Evolutionary conservation across 768 basidiomycete species (phyloP), one percentile per base, ranked within the genome.

Genomic region (Tylopilus balloui): DNA sequence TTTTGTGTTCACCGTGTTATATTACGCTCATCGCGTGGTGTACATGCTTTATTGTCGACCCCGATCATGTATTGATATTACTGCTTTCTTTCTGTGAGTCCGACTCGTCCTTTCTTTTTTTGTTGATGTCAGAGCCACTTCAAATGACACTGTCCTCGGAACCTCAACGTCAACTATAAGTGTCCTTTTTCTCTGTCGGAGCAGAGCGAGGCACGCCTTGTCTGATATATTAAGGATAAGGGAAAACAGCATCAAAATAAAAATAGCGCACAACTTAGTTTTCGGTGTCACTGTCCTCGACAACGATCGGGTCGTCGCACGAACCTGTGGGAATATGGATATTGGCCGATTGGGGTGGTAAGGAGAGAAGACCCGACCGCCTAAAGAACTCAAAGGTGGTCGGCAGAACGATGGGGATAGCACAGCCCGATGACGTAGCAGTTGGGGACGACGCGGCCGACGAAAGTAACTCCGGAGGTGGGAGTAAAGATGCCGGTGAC

Each of bases 241-340:
- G 28, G 19, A 31, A 37, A 19, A 45, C 0, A 40, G 24, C 13
- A 42, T 8, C 7, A 41, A 23, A 24, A 44, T 34, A 34, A 52
- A 37, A 39, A 47, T 42, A 40, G 35, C 14, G n/a, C 10, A 17
- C 20, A 40, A 36, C 37, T 53, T 38, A 60, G 24, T 44, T 6
- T 37, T 57, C 62, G 12, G 38, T 46, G 13, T 54, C 55, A 51
- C 48, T 56, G 36, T 67, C 60, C 34, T 56, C 58, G 20, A 61
- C 28, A 23, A 64, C n/a, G 15, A 65, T 66, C 27, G 65, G 62
- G 23, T 60, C 53, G 29, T 20, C 49, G 45, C 29, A 32, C 2
- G 57, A 54, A 34, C 63, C 62, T 9, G 39, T 51, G 19, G 40
- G 34, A n/a, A 28, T 7, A n/a, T 28, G 28, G 7, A 37, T 44